Conservation (phyloP, 2,329 filamentous ascomycete species). For the Trichoderma hamatum region DNA sequence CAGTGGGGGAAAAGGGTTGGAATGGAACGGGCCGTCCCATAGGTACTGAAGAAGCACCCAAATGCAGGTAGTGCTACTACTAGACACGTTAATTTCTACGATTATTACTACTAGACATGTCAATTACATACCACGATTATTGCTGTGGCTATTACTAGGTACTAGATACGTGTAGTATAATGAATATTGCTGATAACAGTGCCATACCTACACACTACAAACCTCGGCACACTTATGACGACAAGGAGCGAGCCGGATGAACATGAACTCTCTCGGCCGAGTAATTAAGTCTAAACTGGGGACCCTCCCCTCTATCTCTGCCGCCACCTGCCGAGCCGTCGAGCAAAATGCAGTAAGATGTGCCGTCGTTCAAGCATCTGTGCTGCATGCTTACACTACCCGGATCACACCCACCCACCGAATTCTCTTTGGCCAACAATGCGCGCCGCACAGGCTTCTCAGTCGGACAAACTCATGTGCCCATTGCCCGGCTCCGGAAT, state of each 20-base stretch:
- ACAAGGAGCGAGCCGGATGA: background rate
- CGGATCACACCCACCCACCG: background rate
- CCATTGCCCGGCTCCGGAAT: background rate
- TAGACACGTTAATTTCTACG: conserved; percentile 1
- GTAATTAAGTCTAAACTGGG: background rate
- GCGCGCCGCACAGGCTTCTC: background rate
- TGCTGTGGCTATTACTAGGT: background rate
- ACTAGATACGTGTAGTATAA: too few species aligned
- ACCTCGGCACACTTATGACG: background rate
- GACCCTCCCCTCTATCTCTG: background rate
- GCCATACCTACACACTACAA: background rate
- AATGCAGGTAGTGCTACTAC: background rate
- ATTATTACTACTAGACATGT: background rate
- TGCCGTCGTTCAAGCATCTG: background rate
- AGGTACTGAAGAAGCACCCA: background rate
- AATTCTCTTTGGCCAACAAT: background rate
- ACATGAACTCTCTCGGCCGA: conserved; percentile 7
- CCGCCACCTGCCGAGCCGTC: background rate
- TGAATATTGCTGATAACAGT: background rate
- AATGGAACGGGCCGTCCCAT: conserved; percentile 16
- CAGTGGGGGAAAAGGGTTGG: background rate
- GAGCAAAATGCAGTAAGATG: background rate
- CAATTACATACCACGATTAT: background rate
- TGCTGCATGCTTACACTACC: background rate
- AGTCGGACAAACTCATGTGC: conserved; percentile 6